phyloP scores from a whole-genome alignment of 176 grass and related monocot species.

The Musa itinerans region DNA sequence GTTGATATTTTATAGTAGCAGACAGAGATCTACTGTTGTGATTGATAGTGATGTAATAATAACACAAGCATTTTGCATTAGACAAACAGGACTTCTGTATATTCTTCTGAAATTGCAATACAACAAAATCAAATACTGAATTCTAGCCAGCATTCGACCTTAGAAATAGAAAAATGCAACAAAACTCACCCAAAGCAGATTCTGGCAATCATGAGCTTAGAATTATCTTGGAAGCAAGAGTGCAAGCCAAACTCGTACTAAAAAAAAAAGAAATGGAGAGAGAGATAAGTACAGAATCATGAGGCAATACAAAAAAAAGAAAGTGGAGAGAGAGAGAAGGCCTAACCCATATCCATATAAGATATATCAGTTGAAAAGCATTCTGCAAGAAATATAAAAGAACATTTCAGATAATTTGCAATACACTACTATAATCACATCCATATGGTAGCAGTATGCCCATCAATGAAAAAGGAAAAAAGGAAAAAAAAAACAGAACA shows the following conservation, averaged over 20 bases:
- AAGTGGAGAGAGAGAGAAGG: not conserved
- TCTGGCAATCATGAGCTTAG: constrained; percentile 36
- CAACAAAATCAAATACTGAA: no score
- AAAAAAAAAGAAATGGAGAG: not conserved
- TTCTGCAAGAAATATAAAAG: constrained; percentile 37
- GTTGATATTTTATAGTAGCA: no score
- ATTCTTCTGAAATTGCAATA: no score
- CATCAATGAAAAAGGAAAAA: not conserved
- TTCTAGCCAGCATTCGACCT: no score
- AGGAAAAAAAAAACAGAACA: no score
- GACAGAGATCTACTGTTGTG: no score
- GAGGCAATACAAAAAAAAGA: not conserved
- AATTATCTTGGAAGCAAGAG: constrained; percentile 75
- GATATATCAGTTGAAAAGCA: constrained; percentile 80
- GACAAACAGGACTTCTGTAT: no score
- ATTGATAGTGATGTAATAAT: no score
- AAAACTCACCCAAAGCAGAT: constrained; percentile 66
- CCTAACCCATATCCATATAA: constrained; percentile 84
- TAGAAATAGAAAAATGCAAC: no score
- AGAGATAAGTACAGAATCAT: not conserved
- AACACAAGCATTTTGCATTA: no score
- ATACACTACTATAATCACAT: not conserved
- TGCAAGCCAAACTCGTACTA: constrained; percentile 88
- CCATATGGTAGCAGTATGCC: not conserved
- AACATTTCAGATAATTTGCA: not conserved